phyloP scores from a whole-genome alignment of 345 rosid genomes.

The Euclidium syriacum region DNA sequence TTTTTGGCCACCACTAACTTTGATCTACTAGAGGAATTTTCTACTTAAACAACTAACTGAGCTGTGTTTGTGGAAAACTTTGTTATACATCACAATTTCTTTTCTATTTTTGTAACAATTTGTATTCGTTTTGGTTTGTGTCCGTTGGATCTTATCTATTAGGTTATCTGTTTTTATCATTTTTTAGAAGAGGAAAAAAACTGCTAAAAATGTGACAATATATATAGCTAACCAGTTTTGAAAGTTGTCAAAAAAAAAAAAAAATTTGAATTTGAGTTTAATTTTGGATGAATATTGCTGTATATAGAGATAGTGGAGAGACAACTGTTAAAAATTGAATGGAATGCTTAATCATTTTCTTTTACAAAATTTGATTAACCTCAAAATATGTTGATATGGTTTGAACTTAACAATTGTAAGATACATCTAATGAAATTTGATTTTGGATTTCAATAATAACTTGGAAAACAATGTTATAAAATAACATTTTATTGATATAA shows the following conservation, averaged over 20 bases:
- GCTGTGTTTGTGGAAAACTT: too few species aligned
- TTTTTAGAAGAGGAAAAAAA: neutral
- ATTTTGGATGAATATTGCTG: neutral
- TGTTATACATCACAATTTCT: slow-evolving; percentile 7
- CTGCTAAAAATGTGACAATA: neutral
- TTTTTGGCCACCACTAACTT: too few species aligned
- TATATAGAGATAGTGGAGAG: slow-evolving; percentile 9
- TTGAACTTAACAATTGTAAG: neutral
- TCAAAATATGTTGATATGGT: neutral
- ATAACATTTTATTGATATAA: neutral
- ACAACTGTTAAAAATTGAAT: neutral
- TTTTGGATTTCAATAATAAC: neutral
- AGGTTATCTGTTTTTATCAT: neutral
- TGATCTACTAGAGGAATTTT: too few species aligned
- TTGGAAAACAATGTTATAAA: neutral
- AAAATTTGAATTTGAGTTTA: neutral
- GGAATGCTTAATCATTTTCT: slow-evolving; percentile 4
- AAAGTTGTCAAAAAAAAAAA: too few species aligned
- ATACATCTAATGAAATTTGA: neutral
- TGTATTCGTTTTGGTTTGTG: slow-evolving; percentile 10
- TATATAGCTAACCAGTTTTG: neutral
- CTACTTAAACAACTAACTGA: too few species aligned
- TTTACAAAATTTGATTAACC: neutral
- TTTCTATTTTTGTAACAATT: neutral
- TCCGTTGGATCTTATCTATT: neutral